phyloP scores from a whole-genome alignment of 2,329 filamentous ascomycete genomes.

The Neopestalotiopsis clavispora region DNA sequence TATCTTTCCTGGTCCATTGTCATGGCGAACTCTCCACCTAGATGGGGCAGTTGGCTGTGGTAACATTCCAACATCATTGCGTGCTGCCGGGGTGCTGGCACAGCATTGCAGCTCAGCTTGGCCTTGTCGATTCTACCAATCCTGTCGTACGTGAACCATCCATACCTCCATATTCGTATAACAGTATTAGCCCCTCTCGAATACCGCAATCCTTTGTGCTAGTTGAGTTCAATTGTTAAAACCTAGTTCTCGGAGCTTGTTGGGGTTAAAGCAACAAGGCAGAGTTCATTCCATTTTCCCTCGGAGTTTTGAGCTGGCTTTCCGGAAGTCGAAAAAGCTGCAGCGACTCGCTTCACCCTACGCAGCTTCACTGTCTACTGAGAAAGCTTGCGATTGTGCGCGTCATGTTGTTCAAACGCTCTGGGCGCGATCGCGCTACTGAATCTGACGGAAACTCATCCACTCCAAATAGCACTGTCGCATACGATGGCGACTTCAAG shows the following conservation, averaged over 20 bases:
- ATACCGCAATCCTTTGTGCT: not conserved
- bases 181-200: not conserved
- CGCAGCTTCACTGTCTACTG: no score
- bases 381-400: not conserved
- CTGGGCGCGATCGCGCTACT: not conserved
- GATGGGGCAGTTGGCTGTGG: not conserved
- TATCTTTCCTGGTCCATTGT: not conserved
- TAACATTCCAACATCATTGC: not conserved
- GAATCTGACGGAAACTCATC: not conserved
- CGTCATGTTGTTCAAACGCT: not conserved
- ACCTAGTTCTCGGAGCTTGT: not conserved
- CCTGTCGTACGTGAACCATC: not conserved
- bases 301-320: no score
- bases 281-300: not conserved
- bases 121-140: not conserved
- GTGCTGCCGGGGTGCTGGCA: not conserved
- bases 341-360: no score
- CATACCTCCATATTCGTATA: not conserved
- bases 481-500: conserved; percentile 2
- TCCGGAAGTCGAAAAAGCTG: no score
- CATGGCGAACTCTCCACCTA: not conserved
- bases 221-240: not conserved
- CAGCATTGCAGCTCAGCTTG: not conserved
- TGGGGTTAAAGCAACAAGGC: not conserved
- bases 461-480: not conserved